Evolutionary conservation across 306 rosid species (phyloP).

Genomic region (Gynostemma pentaphyllum): DNA sequence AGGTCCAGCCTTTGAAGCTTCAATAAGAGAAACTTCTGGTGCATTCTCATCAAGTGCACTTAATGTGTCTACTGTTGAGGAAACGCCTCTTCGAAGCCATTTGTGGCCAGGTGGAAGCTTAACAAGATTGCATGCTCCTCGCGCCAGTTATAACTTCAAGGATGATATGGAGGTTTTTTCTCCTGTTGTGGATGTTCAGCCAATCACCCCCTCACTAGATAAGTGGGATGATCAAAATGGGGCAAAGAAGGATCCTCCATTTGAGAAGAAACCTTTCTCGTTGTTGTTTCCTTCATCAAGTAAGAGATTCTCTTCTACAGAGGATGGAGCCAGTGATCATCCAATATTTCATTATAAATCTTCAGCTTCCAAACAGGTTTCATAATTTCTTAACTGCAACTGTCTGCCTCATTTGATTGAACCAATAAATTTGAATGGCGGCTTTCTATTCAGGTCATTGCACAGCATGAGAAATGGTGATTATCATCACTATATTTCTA

Average conservation of each 20-base stretch:
- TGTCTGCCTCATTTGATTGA: not conserved
- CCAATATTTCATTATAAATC: conserved; percentile 83
- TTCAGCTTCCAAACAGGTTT: conserved; percentile 60
- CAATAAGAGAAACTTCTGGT: conserved; percentile 34
- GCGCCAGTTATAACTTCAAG: conserved; percentile 64
- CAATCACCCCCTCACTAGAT: conserved; percentile 65
- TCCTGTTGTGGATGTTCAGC: conserved; percentile 96
- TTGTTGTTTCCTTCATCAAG: conserved; percentile 61
- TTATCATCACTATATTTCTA: not conserved
- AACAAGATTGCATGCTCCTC: conserved; percentile 74
- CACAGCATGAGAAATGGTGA: not conserved
- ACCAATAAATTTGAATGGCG: not conserved
- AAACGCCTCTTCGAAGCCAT: conserved; percentile 66
- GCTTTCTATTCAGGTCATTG: not conserved
- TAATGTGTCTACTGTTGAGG: conserved; percentile 43
- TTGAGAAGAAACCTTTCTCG: conserved; percentile 61
- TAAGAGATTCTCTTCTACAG: conserved; percentile 54
- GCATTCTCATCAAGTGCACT: conserved; percentile 41
- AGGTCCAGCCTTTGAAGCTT: conserved; percentile 44
- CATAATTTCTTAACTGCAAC: conserved; percentile 8
- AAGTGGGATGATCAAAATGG: conserved; percentile 80
- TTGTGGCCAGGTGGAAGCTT: conserved; percentile 72
- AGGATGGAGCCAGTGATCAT: conserved; percentile 56
- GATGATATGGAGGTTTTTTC: conserved; percentile 99
- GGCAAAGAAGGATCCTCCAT: conserved; percentile 56